Conservation (phyloP, 148 eudicot species). For the Fagopyrum tataricum region DNA sequence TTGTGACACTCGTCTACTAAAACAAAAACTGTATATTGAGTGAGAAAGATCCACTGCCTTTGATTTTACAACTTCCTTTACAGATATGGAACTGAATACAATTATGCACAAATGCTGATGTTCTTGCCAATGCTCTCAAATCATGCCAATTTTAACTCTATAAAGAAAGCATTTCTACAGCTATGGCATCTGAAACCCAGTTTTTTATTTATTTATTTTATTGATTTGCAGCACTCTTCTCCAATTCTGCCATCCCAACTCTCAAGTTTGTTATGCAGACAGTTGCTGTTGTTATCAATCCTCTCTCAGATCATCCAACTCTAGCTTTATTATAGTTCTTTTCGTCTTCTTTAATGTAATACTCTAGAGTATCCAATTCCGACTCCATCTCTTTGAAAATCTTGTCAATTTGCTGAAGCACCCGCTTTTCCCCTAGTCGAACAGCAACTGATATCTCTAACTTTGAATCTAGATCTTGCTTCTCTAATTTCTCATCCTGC, state of each 20-base stretch:
- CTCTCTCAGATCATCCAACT: not conserved
- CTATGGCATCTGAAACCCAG: not conserved
- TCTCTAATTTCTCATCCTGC: constrained; percentile 76
- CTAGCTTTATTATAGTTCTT: constrained; percentile 13
- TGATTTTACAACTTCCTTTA: not conserved
- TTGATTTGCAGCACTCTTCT: not conserved
- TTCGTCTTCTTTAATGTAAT: constrained; percentile 94
- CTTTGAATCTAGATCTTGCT: constrained; percentile 45
- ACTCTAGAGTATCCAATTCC: constrained; percentile 63
- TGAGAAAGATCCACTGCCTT: not conserved
- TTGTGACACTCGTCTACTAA: not conserved
- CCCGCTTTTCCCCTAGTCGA: constrained; percentile 84
- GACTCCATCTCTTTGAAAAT: constrained; percentile 57
- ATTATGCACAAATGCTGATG: not conserved
- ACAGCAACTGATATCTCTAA: constrained; percentile 49
- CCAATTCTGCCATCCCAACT: not conserved
- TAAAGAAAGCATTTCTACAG: not conserved
- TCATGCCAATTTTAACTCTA: not conserved
- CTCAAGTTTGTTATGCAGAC: not conserved
- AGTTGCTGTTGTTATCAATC: not conserved
- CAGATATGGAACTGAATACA: constrained; percentile 6
- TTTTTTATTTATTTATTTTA: not conserved
- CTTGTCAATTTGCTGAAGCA: constrained; percentile 66
- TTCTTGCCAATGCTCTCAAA: constrained; percentile 1
- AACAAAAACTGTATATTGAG: not conserved